Conservation (phyloP, 371 early-diverging fungal species). For the Mucor mucedo region DNA sequence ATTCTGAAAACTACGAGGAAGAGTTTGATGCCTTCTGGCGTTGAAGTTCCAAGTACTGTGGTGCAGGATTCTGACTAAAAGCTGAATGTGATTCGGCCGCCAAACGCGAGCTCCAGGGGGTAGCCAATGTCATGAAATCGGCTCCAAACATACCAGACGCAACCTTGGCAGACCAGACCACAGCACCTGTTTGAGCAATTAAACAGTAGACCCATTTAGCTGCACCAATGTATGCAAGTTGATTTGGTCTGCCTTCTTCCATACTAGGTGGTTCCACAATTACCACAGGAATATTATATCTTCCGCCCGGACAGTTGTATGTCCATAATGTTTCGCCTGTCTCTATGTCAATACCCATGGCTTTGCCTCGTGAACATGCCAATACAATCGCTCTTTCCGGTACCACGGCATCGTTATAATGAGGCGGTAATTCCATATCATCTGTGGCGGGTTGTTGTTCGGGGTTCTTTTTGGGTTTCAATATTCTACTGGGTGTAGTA, state of each 20-base stretch:
- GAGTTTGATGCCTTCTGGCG: no score
- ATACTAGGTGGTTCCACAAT: constrained; percentile 25
- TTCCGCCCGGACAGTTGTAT: constrained; percentile 39
- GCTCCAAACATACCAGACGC: constrained; percentile 22
- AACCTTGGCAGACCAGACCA: constrained; percentile 22
- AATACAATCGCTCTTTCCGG: constrained; percentile 17
- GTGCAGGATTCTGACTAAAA: constrained; percentile 28
- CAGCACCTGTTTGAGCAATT: constrained; percentile 25
- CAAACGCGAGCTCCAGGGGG: constrained; percentile 33
- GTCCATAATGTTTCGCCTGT: constrained; percentile 33
- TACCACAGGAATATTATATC: constrained; percentile 27
- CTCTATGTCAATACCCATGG: constrained; percentile 25
- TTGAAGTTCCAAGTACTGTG: constrained; percentile 2
- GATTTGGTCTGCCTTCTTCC: constrained; percentile 4
- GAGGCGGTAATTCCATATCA: neutral
- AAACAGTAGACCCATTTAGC: constrained; percentile 36
- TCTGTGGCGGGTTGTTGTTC: neutral
- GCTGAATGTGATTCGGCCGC: constrained; percentile 35
- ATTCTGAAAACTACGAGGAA: no score
- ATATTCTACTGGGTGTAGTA: constrained; percentile 8
- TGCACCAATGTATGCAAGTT: constrained; percentile 31
- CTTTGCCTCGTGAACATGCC: constrained; percentile 28
- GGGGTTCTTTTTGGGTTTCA: constrained; percentile 5
- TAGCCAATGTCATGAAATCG: constrained; percentile 34
- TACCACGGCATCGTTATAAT: neutral